Evolutionary conservation across 2,329 filamentous ascomycete species (phyloP).

Genomic region (Cytospora leucostoma): DNA sequence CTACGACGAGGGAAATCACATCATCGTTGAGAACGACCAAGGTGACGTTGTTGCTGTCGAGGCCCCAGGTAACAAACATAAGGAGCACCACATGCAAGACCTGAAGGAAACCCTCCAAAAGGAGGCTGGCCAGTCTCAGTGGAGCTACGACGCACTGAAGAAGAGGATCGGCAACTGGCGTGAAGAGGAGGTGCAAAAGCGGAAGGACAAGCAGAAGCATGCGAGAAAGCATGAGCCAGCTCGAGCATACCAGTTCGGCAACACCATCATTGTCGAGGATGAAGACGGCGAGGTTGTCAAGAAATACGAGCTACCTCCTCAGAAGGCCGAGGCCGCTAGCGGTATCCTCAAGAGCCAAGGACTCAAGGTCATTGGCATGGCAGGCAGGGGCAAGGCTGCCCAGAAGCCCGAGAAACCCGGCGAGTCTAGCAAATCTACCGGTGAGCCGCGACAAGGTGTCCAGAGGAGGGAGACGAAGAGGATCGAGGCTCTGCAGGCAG

Average conservation of each 20-base stretch:
- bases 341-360: constrained; percentile 45
- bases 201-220: constrained; percentile 60
- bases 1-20: constrained; percentile 77
- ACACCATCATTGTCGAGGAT: constrained; percentile 85
- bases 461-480: constrained; percentile 40
- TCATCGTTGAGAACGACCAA: constrained; percentile 81
- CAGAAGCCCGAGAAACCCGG: constrained; percentile 38
- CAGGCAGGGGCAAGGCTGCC: constrained; percentile 44
- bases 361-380: constrained; percentile 58
- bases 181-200: constrained; percentile 62
- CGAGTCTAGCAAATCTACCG: constrained; percentile 27
- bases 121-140: constrained; percentile 39
- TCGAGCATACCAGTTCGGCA: constrained; percentile 83
- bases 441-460: constrained; percentile 17
- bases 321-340: constrained; percentile 48
- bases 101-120: constrained; percentile 38
- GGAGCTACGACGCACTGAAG: constrained; percentile 50
- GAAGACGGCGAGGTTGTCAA: constrained; percentile 85
- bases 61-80: constrained; percentile 35
- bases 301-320: constrained; percentile 71
- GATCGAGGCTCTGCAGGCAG: constrained; percentile 43
- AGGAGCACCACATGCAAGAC: constrained; percentile 30
- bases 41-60: constrained; percentile 80
- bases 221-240: constrained; percentile 68
- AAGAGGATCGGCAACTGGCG: constrained; percentile 54